These are phyloP conservation scores for Royoungia palumana DNA, from an alignment of 768 basidiomycete genomes.

Conservation along the genomic window DNA sequence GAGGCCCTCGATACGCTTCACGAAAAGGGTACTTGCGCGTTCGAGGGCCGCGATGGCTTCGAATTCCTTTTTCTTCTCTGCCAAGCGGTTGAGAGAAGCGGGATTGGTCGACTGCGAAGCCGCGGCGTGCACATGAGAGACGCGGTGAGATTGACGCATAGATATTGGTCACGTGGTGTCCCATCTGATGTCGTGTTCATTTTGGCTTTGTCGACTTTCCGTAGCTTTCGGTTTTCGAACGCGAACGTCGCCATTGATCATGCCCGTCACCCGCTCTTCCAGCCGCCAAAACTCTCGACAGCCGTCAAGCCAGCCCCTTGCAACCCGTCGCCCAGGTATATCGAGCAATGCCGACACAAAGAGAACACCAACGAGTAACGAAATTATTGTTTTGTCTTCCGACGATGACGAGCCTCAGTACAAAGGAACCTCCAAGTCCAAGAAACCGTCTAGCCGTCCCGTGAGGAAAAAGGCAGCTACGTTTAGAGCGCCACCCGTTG, in stretches of 20 bases:
- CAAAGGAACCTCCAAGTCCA: constrained; percentile 15
- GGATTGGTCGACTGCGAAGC: constrained; percentile 40
- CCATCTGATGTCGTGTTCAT: constrained; percentile 3
- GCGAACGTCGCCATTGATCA: too few species aligned
- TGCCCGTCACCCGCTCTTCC: constrained; percentile 31
- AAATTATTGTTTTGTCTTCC: constrained; percentile 35
- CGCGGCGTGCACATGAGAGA: constrained; percentile 43
- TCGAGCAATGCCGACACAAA: constrained; percentile 8
- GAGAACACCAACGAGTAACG: constrained; percentile 19
- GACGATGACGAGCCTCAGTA: constrained; percentile 27
- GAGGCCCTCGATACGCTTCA: constrained; percentile 64
- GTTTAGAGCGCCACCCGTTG: not conserved
- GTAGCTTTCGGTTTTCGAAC: too few species aligned
- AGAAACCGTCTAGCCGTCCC: constrained; percentile 5
- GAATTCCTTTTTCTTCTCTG: constrained; percentile 79
- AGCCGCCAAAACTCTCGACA: constrained; percentile 16
- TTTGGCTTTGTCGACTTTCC: not conserved
- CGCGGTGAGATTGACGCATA: constrained; percentile 58
- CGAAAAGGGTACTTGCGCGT: constrained; percentile 56
- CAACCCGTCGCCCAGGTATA: constrained; percentile 6
- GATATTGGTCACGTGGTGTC: constrained; percentile 13
- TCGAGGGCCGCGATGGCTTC: constrained; percentile 75
- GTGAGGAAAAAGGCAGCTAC: constrained; percentile 22
- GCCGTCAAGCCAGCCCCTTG: not conserved
- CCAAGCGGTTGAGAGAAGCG: constrained; percentile 51